Evolutionary conservation across 129 eudicot genomes (phyloP).

Genomic region (Tanacetum coccineum): DNA sequence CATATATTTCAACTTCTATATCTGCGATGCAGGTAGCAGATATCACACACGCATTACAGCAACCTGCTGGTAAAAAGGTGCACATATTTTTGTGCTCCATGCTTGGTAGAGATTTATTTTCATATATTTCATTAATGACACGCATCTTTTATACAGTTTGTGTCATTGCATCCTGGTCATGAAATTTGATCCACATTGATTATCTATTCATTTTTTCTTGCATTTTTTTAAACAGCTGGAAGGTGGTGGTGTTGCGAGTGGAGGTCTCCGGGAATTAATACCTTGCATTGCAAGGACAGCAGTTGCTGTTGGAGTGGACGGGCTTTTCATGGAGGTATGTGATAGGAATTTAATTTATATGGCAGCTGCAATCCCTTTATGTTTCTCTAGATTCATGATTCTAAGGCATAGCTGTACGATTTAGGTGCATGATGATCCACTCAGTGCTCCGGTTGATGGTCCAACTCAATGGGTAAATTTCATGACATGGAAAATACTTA

Average conservation of each 20-base stretch:
- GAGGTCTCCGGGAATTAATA: slow-evolving; percentile 89
- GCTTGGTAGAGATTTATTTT: too few species aligned
- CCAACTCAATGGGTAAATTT: slow-evolving; percentile 96
- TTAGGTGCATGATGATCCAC: slow-evolving; percentile 94
- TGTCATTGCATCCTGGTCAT: too few species aligned
- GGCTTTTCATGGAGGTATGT: slow-evolving; percentile 94
- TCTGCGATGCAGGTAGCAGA: too few species aligned
- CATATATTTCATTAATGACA: too few species aligned
- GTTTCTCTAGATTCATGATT: slow-evolving; percentile 5
- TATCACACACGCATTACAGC: too few species aligned
- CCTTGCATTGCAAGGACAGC: slow-evolving; percentile 98
- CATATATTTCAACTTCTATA: too few species aligned
- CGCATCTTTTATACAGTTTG: too few species aligned
- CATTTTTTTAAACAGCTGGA: slow-evolving; percentile 52
- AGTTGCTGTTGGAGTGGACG: slow-evolving; percentile 96
- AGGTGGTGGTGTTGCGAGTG: slow-evolving; percentile 99
- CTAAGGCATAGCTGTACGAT: slow-evolving; percentile 20
- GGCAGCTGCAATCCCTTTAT: slow-evolving; percentile 10
- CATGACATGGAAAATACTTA: slow-evolving; percentile 16
- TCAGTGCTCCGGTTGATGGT: slow-evolving; percentile 96
- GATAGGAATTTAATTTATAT: background rate
- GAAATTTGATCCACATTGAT: too few species aligned
- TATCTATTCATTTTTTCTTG: background rate
- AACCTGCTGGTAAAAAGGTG: too few species aligned
- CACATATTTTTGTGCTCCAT: too few species aligned